A percentile compares a stretch with the other conserved stretches of the same genome.
Evolutionary conservation across 306 rosid genomes (phyloP).

Genomic region (Abrus precatorius): DNA sequence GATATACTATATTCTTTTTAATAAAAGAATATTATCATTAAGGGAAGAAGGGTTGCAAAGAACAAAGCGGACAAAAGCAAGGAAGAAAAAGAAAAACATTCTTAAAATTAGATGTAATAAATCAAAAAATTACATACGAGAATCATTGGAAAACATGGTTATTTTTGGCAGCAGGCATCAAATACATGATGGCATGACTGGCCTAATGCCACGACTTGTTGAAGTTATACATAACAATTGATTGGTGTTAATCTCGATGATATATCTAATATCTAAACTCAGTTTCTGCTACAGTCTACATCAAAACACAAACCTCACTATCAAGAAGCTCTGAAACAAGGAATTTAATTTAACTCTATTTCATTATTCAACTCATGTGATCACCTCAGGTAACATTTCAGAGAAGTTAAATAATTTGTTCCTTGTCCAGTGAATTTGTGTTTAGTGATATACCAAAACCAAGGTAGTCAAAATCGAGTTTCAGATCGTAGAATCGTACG

Average conservation of each 20-base stretch:
- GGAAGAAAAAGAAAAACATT: background rate
- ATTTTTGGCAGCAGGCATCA: background rate
- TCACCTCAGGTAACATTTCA: background rate
- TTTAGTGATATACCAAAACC: slow-evolving; percentile 18
- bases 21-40: background rate
- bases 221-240: background rate
- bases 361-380: background rate
- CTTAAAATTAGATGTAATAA: slow-evolving; percentile 9
- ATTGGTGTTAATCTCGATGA: background rate
- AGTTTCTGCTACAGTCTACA: background rate
- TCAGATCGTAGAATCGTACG: no score
- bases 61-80: slow-evolving; percentile 12
- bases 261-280: slow-evolving; percentile 4
- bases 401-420: background rate
- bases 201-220: background rate
- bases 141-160: background rate
- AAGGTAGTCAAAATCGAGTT: background rate
- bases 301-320: background rate
- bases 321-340: slow-evolving; percentile 25
- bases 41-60: background rate
- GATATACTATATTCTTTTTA: background rate
- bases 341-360: slow-evolving; percentile 2
- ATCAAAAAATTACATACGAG: background rate
- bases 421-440: background rate
- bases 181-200: background rate